phyloP scores from a whole-genome alignment of 768 basidiomycete genomes.

The Hypholoma sublateritium region DNA sequence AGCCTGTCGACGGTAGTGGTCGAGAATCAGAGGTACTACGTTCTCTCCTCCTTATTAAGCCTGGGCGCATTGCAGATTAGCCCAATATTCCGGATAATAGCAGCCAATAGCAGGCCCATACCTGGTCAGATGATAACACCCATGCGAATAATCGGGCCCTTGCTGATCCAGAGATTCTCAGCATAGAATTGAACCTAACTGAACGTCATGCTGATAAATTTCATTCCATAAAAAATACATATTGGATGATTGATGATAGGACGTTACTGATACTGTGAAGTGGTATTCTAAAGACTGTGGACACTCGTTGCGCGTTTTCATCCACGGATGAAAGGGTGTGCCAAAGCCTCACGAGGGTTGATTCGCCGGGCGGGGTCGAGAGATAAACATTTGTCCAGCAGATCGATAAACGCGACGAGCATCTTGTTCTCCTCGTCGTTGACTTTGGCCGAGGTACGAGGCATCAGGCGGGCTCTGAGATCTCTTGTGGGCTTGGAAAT shows the following conservation, averaged over 20 bases:
- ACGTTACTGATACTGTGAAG: neutral
- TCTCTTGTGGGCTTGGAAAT: slow-evolving; percentile 80
- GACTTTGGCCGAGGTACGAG: slow-evolving; percentile 71
- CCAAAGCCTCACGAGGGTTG: slow-evolving; percentile 85
- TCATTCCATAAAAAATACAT: neutral
- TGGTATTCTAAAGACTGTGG: neutral
- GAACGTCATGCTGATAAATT: neutral
- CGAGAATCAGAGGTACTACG: neutral
- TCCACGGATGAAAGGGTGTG: slow-evolving; percentile 81
- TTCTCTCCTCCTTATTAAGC: neutral
- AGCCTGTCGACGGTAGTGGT: neutral
- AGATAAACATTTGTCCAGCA: slow-evolving; percentile 87
- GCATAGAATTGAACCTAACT: neutral
- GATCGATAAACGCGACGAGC: slow-evolving; percentile 77
- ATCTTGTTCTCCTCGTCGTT: slow-evolving; percentile 89
- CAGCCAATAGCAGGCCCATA: neutral
- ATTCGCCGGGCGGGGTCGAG: slow-evolving; percentile 87
- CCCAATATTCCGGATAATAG: neutral
- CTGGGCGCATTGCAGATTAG: neutral
- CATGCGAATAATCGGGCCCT: neutral
- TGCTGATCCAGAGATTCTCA: neutral
- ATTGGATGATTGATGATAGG: neutral
- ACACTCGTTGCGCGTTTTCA: slow-evolving; percentile 17
- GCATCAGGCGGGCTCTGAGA: slow-evolving; percentile 79
- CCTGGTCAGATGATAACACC: slow-evolving; percentile 12